These are phyloP conservation scores for Penicillium odoratum DNA, from an alignment of 495 filamentous ascomycete genomes.

Conservation along the genomic window DNA sequence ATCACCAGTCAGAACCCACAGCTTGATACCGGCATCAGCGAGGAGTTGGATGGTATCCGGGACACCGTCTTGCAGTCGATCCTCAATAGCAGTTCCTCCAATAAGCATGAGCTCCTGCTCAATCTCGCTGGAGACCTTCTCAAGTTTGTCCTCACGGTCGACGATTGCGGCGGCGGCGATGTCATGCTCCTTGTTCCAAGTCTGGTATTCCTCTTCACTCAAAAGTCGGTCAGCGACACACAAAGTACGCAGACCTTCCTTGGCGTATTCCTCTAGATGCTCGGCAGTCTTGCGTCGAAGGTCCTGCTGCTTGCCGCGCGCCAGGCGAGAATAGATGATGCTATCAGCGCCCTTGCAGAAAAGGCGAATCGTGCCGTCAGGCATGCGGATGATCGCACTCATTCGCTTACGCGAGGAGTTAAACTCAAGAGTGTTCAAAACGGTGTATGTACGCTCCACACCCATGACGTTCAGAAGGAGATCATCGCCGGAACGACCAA, in stretches of 20 bases:
- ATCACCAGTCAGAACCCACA: constrained; percentile 99
- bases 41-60: constrained; percentile 94
- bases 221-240: constrained; percentile 90
- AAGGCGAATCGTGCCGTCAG: constrained; percentile 84
- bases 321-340: constrained; percentile 92
- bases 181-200: constrained; percentile 86
- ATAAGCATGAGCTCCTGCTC: constrained; percentile 87
- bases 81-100: constrained; percentile 97
- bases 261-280: constrained; percentile 93
- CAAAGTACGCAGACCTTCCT: constrained; percentile 91
- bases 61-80: constrained; percentile 95
- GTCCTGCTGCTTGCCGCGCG: constrained; percentile 79
- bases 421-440: constrained; percentile 96
- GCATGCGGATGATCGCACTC: constrained; percentile 97
- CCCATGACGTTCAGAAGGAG: constrained; percentile 87
- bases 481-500: constrained; percentile 74
- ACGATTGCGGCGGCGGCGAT: constrained; percentile 79
- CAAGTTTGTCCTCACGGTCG: constrained; percentile 91
- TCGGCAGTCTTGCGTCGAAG: constrained; percentile 82
- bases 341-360: constrained; percentile 99
- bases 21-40: constrained; percentile 92
- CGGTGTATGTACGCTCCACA: constrained; percentile 75
- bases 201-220: constrained; percentile 79
- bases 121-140: constrained; percentile 84
- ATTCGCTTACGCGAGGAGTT: constrained; percentile 96